Base-by-base conservation (phyloP, 2,329 filamentous ascomycete species). In the Rhytidhysteron rufulum region DNA sequence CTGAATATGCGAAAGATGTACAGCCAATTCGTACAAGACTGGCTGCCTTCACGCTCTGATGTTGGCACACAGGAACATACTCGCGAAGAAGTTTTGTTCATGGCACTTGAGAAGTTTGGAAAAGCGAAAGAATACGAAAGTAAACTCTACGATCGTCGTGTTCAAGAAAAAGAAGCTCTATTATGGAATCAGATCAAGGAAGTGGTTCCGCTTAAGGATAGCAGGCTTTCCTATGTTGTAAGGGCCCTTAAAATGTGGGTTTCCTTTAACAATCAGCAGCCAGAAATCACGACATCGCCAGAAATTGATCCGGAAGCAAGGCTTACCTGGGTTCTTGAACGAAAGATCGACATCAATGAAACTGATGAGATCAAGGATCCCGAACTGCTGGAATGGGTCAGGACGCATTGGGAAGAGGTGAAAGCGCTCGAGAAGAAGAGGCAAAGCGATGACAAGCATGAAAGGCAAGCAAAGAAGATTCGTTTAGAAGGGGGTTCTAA, bases 11-110 rank as follows among this genome's bases (percentile, higher is more conserved):
- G 85, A 0, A 72, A 74, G 0, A 70, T 80, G 20, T 88, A 80
- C 55, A 66, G 68, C 2, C 57, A 60, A 5, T 90, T 84, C 74
- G 58, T 83, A 4, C 70, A 82, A 1, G 77, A 82, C 4, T 88
- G 79, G 46, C 61, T 85, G n/a, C 79, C 81, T 0, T 54, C 53
- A 2, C 76, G 77, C 42, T 66, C 70, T 1, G 62, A 62, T 1
- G 72, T 69, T 40, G 35, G 53, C 1, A 36, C 46, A 17, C 46
- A 44, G 10, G 37, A 39, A 2, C 53, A 50, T 43, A 57, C 50
- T 4, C 51, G 81, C 17, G 63, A 73, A 5, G 38, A 68, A 4
- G 67, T 84, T 2, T 71, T 74, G 0, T 51, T 71, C 0, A 71
- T 79, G 36, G 81, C 78, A 0, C 73, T 86, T 20, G 55, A 51